phyloP scores from a whole-genome alignment of 331 rosid genomes.

The Saraca asoca region DNA sequence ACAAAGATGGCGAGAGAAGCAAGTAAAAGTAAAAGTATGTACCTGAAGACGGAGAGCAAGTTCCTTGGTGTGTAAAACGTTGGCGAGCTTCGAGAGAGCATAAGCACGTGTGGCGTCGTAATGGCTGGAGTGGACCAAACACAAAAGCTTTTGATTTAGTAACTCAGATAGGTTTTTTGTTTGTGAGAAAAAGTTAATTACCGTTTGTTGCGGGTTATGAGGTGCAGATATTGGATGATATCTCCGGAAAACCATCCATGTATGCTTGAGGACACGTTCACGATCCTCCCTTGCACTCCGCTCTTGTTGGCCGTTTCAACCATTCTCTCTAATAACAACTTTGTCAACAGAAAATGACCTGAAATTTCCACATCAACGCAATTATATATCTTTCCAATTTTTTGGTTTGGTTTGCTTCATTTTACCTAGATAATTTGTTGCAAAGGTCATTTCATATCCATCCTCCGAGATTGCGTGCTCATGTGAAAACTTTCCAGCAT shows the following conservation, averaged over 20 bases:
- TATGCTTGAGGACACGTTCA: conserved; percentile 81
- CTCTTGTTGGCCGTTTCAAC: conserved; percentile 61
- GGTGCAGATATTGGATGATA: conserved; percentile 55
- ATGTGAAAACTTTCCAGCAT: conserved; percentile 88
- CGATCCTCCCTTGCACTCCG: conserved; percentile 77
- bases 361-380: not conserved
- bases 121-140: conserved; percentile 46
- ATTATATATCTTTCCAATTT: too few species aligned
- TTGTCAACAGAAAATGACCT: conserved; percentile 93
- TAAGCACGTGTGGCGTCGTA: conserved; percentile 98
- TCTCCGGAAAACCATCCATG: conserved; percentile 92
- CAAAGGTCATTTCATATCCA: conserved; percentile 92
- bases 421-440: conserved; percentile 84
- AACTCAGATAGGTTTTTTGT: not conserved
- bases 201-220: conserved; percentile 62
- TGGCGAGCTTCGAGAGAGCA: conserved; percentile 93
- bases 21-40: conserved; percentile 13
- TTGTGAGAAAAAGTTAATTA: conserved; percentile 11
- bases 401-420: too few species aligned
- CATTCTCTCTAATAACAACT: conserved; percentile 63
- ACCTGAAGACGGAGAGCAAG: conserved; percentile 83
- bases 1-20: not conserved
- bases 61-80: conserved; percentile 79
- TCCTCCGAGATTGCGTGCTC: conserved; percentile 77
- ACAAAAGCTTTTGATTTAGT: not conserved